Conservation (phyloP, 1,284 basidiomycete species). For the Singerocomus inundabilis region DNA sequence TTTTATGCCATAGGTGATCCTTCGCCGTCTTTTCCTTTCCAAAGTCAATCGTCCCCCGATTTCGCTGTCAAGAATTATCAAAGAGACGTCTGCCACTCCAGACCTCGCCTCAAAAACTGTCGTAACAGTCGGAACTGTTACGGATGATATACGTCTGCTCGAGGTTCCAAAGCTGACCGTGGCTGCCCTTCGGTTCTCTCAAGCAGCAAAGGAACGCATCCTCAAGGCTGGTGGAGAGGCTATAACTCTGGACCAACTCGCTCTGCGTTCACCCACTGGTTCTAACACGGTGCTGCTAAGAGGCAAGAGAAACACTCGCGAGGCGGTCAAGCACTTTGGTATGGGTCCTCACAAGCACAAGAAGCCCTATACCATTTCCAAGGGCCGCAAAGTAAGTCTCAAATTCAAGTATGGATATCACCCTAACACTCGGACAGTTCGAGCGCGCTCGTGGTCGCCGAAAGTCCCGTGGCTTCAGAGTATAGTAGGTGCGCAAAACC, state of each 20-base stretch:
- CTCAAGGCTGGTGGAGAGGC: constrained; percentile 93
- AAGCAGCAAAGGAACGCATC: constrained; percentile 91
- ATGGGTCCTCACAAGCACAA: constrained; percentile 92
- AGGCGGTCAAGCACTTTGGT: constrained; percentile 97
- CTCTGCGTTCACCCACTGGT: constrained; percentile 90
- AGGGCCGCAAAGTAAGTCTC: constrained; percentile 83
- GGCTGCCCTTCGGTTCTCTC: constrained; percentile 95
- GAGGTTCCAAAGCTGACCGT: constrained; percentile 91
- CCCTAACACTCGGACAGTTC: constrained; percentile 50
- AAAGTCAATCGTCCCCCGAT: constrained; percentile 98
- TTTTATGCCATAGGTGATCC: constrained; percentile 63
- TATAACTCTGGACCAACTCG: constrained; percentile 96
- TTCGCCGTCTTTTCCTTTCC: constrained; percentile 95
- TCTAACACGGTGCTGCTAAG: constrained; percentile 92
- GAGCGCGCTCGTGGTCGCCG: constrained; percentile 90
- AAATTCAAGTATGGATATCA: background rate
- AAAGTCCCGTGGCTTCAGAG: constrained; percentile 91
- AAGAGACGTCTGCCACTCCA: constrained; percentile 70
- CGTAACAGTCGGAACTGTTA: constrained; percentile 90
- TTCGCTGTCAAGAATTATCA: constrained; percentile 88
- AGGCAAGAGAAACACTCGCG: constrained; percentile 90
- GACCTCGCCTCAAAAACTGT: constrained; percentile 83
- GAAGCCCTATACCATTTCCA: constrained; percentile 91
- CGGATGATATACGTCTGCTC: constrained; percentile 91
- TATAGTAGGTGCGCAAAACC: constrained; percentile 48